Evolutionary conservation across 2,329 filamentous ascomycete genomes (phyloP), one percentile per base, ranked within the genome.

Genomic region (Ceratocystis ficicola): DNA sequence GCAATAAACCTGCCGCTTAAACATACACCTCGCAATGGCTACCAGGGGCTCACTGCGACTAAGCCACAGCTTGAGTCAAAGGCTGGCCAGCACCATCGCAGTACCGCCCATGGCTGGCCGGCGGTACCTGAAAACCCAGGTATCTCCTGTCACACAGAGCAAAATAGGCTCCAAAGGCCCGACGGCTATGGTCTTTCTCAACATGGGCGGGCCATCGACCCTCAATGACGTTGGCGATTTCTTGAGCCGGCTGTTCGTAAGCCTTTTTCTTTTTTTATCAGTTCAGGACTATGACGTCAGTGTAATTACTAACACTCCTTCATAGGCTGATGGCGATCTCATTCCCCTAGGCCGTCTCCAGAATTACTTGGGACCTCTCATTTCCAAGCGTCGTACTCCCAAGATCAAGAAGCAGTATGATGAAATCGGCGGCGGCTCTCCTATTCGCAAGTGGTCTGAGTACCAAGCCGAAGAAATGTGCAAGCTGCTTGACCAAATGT

Each of bases 141-240:
- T 84, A 3, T 88, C 89, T 10, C 89, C 90, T 6, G 90, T 94
- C 25, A 92, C 89, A 0, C 90, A 95, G 74, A 82, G 90, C 81
- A 80, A 83, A 5, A 83, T 83, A 0, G 83, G 82, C 12, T 82
- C 81, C 52, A 81, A 89, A 73, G 93, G 93, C 0, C 91, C 92
- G 6, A 99, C 94, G 3, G 94, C 94, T 55, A 97, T 99, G 85
- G 94, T 99, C 15, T 96, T 99, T 73, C 84, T 99, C 78, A 99
- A 99, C 77, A 99, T 99, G 94, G 94, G 94, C 68, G 94, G 94
- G 0, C 94, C 94, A 2, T 89, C 90, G 1, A 96, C 89, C 3
- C 88, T 87, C 3, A 84, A 86, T 70, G 91, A 99, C 78, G 94
- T 99, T 44, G 86, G 87, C 71, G 85, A 87, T 75, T 99, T 97